These are phyloP conservation scores for Phytophthora ramorum DNA, from an alignment of 352 stramenopile genomes.

Conservation along the genomic window DNA sequence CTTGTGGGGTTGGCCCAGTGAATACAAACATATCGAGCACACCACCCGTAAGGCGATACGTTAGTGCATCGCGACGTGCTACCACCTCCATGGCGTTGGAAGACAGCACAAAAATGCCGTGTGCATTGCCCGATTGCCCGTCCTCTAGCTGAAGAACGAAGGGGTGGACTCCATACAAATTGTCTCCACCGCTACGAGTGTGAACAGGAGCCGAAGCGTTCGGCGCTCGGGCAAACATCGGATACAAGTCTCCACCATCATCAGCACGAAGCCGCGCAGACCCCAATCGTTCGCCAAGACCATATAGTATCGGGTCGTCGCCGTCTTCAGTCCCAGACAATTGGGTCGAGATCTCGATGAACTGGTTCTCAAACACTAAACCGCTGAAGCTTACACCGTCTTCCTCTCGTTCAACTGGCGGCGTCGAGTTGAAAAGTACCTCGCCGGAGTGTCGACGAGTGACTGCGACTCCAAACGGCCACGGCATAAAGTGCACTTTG, in stretches of 20 bases:
- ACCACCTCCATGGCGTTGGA: slow-evolving; percentile 91
- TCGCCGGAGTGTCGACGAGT: slow-evolving; percentile 60
- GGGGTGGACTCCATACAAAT: slow-evolving; percentile 83
- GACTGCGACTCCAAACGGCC: slow-evolving; percentile 78
- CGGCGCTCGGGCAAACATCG: slow-evolving; percentile 59
- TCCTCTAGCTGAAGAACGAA: slow-evolving; percentile 77
- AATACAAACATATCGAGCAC: slow-evolving; percentile 88
- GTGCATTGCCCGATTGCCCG: slow-evolving; percentile 46
- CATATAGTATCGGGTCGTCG: slow-evolving; percentile 62
- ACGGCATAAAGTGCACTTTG: slow-evolving; percentile 65
- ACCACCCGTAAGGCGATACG: slow-evolving; percentile 81
- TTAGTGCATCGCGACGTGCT: slow-evolving; percentile 64
- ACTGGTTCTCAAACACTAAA: slow-evolving; percentile 88
- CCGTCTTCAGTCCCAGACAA: slow-evolving; percentile 33
- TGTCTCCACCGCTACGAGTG: slow-evolving; percentile 58
- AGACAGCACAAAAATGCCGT: slow-evolving; percentile 83
- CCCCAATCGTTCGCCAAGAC: slow-evolving; percentile 74
- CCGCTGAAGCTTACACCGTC: slow-evolving; percentile 55
- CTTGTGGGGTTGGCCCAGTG: slow-evolving; percentile 51
- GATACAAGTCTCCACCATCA: slow-evolving; percentile 65
- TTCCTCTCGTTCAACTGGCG: slow-evolving; percentile 38
- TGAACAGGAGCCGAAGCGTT: slow-evolving; percentile 33
- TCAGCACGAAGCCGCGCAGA: slow-evolving; percentile 48
- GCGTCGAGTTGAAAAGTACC: slow-evolving; percentile 89
- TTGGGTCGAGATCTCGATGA: slow-evolving; percentile 84